Percentiles rank a stretch among this genome's conserved stretches.
phyloP scores from a whole-genome alignment of 768 basidiomycete genomes.

The Cystoderma amianthinum region DNA sequence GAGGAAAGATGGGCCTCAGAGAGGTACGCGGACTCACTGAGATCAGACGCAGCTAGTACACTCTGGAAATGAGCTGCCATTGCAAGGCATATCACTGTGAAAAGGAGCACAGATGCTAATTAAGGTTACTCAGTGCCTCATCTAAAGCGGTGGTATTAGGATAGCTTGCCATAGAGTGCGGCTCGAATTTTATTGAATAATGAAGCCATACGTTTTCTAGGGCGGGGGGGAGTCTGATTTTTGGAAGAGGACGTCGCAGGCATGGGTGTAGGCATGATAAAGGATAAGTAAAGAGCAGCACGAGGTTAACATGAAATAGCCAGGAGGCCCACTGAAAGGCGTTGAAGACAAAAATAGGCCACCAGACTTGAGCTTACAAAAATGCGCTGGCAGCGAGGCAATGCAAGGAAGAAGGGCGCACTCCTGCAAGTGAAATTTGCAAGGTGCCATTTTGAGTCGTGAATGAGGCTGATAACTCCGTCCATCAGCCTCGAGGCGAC shows the following conservation, averaged over 20 bases:
- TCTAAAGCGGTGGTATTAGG: not conserved
- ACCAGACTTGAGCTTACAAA: constrained; percentile 6
- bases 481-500: constrained; percentile 22
- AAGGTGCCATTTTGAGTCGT: constrained; percentile 3
- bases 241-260: constrained; percentile 18
- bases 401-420: constrained; percentile 2
- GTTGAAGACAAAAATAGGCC: constrained; percentile 5
- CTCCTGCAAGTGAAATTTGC: constrained; percentile 12
- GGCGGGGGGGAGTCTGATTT: constrained; percentile 16
- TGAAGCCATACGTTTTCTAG: constrained; percentile 53
- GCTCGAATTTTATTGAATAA: constrained; percentile 65
- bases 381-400: constrained; percentile 16
- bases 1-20: constrained; percentile 4
- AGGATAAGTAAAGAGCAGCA: constrained; percentile 25
- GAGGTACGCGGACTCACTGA: constrained; percentile 46
- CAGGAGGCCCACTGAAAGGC: constrained; percentile 10
- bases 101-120: constrained; percentile 61
- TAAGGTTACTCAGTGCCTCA: not conserved
- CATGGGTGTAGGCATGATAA: constrained; percentile 36
- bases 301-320: constrained; percentile 39
- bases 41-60: constrained; percentile 67
- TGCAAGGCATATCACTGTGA: constrained; percentile 73
- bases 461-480: constrained; percentile 6
- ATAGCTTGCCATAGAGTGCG: constrained; percentile 55
- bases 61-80: constrained; percentile 75